Evolutionary conservation across 2,329 filamentous ascomycete genomes (phyloP).

Genomic region (Pseudopithomyces maydicus): DNA sequence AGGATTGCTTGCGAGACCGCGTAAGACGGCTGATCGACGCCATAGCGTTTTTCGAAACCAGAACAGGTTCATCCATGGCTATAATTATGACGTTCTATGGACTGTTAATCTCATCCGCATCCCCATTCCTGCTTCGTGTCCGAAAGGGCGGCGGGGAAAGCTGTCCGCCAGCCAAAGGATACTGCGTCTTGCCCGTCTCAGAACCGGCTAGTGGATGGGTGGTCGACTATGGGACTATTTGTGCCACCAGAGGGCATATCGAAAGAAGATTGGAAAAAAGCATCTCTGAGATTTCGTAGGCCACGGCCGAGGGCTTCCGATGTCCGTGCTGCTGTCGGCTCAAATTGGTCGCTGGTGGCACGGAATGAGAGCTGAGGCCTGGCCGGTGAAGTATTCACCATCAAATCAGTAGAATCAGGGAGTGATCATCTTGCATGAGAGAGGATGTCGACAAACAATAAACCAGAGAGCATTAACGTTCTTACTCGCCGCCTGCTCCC

Average conservation of each 20-base stretch:
- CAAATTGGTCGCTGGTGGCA: constrained; percentile 34
- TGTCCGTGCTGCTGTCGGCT: constrained; percentile 38
- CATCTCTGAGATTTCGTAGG: constrained; percentile 22
- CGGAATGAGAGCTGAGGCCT: constrained; percentile 35
- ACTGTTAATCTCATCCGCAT: constrained; percentile 11
- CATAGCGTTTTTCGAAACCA: constrained; percentile 22
- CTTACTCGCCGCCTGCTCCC: constrained; percentile 24
- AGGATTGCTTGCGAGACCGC: constrained; percentile 7
- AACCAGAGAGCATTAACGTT: constrained; percentile 30
- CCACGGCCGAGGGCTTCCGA: constrained; percentile 30
- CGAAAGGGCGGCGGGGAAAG: constrained; percentile 1
- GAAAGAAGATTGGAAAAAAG: constrained; percentile 27
- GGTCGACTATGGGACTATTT: constrained; percentile 24
- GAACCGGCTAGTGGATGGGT: constrained; percentile 13
- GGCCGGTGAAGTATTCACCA: constrained; percentile 27
- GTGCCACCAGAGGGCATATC: constrained; percentile 30
- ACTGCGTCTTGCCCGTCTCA: constrained; percentile 15
- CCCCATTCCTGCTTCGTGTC: constrained; percentile 1
- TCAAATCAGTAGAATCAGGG: constrained; percentile 39
- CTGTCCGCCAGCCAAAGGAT: constrained; percentile 8
- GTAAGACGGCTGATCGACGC: constrained; percentile 39
- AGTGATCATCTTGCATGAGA: constrained; percentile 35
- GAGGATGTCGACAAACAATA: constrained; percentile 35
- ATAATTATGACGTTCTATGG: constrained; percentile 14
- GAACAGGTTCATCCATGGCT: constrained; percentile 25